Conservation (phyloP, 2,329 filamentous ascomycete genomes). For the Ustulina deusta region DNA sequence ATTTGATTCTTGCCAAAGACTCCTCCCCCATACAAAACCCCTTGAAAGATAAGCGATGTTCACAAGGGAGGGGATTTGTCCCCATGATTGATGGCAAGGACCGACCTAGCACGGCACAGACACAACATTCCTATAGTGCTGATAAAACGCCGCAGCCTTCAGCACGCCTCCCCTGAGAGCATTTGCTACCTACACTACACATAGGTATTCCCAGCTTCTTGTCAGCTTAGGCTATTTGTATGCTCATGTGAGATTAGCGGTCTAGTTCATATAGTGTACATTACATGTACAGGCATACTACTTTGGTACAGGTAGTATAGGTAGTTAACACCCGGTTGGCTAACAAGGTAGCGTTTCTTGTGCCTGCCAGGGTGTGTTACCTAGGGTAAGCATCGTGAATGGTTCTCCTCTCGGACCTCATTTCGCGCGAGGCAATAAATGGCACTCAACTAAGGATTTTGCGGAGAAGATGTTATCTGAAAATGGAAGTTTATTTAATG, state of each 20-base stretch:
- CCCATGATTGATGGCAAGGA: constrained; percentile 6
- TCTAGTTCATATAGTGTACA: constrained; percentile 1
- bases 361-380: neutral
- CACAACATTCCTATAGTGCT: neutral
- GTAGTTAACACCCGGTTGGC: constrained; percentile 5
- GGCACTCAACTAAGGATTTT: constrained; percentile 10
- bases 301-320: neutral
- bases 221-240: constrained; percentile 31
- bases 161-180: constrained; percentile 26
- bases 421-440: constrained; percentile 13
- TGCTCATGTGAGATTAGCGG: constrained; percentile 15
- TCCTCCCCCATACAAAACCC: neutral
- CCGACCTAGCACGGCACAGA: constrained; percentile 3
- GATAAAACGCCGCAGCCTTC: constrained; percentile 18
- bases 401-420: constrained; percentile 10
- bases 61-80: neutral
- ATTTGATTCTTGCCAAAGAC: neutral
- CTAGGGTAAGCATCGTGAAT: neutral
- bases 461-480: constrained; percentile 25
- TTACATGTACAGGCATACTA: neutral
- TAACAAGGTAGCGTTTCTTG: neutral
- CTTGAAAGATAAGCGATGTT: constrained; percentile 7
- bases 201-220: constrained; percentile 24
- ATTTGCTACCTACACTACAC: neutral
- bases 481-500: constrained; percentile 24